Base-by-base conservation (phyloP, 106 monocot genomes). In the Apostasia shenzhenica region DNA sequence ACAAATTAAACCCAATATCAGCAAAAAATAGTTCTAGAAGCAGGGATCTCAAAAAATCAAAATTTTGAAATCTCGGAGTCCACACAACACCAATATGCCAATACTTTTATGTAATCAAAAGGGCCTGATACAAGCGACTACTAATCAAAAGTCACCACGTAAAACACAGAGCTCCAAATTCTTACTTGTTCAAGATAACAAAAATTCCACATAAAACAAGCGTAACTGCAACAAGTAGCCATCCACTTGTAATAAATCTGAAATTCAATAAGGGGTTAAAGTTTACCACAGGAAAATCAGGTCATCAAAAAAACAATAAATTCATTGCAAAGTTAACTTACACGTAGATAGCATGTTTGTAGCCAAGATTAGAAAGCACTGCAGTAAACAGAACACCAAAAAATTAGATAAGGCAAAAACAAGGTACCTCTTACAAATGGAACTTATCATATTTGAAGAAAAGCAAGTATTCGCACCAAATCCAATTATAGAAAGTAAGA, bases 211-310 rank as follows among this genome's bases (percentile, higher is more conserved):
- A 83, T 57, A 94, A 87, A 75, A 82, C 14, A 57, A 94, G 87
- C 13, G 85, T 90, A 14, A 83, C 68, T 45, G 83, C 76, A 57
- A 94, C 94, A 72, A 94, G 82, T 71, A 85, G 67, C 94, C 94
- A 90, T 13, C 90, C 90, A 71, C 80, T 79, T 43, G 76, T 52
- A 13, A 87, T 70, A 77, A 94, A 90, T 85, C 94, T 94, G 87
- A 78, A 82, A 77, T 38, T 26, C 26, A 26, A 26, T 26, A 26
- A 26, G 26, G 26, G 26, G 26, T 26, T 26, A 26, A 26, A 26
- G 26, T 26, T 26, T 26, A 26, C 26, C 26, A 26, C 26, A 0
- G 26, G 26, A 26, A 26, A 26, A 0, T 26, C 26, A 26, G 26
- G 26, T 26, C 26, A 26, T 2, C 50, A 3, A 4, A 41, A 55